Evolutionary conservation across 805 yeast genomes (phyloP), one percentile per base, ranked within the genome.

Genomic region (Yarrowia sp.): DNA sequence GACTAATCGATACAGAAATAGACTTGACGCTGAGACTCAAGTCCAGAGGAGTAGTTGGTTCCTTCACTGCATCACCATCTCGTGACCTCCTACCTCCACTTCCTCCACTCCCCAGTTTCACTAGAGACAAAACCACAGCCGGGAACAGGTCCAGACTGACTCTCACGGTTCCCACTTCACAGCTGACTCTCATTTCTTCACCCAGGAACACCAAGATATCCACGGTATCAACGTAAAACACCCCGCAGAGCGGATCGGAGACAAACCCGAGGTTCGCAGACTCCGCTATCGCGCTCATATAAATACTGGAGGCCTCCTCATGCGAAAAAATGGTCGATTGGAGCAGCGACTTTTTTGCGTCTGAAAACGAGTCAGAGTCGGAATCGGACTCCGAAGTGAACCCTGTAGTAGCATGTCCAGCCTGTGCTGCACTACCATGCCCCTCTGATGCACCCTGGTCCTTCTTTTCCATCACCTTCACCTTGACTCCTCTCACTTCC

Each of bases 201-300:
- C 64, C 64, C 1, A 56, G 41, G 12, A 56, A 56, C 15, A 56
- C 64, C 22, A 59, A 35, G n/a, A 59, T 35, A 42, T 43, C 65
- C 8, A 59, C 10, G 1, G 35, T 59, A 16, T 59, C 65, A 3
- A 59, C n/a, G 42, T 35, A 45, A 16, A 59, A 59, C 14, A 59
- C 65, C 9, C 42, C 42, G 12, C 12, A 16, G 2, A 43, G 52
- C 42, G 41, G 41, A 14, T 59, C 52, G 8, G 52, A 8, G 35
- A 9, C 50, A 45, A 45, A 36, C 9, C 50, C 65, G 12, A 59
- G 46, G 11, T 15, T 59, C 3, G 49, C 43, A 1, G 65, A 59
- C 42, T 81, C 0, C 85, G 70, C 68, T 11, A 89, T 81, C 1
- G 97, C 96, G 77, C 96, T 90, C 93, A 90, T 87, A 75, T 90